A percentile compares a stretch with the other conserved stretches of the same genome.
Evolutionary conservation across 805 yeast species (phyloP).

Genomic region (Sugiyamaella floridensis): DNA sequence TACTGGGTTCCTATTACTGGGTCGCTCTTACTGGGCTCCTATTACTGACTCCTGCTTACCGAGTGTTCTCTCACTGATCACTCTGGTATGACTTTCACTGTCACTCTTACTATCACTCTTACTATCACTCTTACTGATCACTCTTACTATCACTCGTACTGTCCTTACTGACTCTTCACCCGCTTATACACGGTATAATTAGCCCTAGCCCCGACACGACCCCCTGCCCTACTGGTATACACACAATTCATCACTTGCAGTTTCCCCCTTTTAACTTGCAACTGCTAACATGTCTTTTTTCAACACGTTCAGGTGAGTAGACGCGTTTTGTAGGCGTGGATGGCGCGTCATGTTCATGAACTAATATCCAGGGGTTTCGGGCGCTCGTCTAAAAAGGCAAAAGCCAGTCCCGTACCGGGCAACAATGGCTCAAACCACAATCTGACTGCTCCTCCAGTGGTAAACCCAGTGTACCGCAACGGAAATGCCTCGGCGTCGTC

Average conservation of each 20-base stretch:
- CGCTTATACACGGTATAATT: no score
- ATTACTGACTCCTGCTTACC: no score
- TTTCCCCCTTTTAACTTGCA: neutral
- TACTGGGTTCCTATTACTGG: no score
- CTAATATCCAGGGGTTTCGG: constrained; percentile 49
- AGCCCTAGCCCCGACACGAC: no score
- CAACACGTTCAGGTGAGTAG: constrained; percentile 28
- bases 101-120: no score
- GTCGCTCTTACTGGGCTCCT: no score
- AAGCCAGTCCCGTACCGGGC: constrained; percentile 33
- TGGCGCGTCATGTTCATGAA: neutral
- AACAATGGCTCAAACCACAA: neutral
- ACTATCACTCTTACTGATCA: no score
- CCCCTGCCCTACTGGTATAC: no score
- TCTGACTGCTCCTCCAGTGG: constrained; percentile 1
- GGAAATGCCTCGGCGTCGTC: constrained; percentile 14
- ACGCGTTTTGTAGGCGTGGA: neutral
- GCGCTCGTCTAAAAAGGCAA: constrained; percentile 45
- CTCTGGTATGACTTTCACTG: no score
- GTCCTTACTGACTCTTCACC: no score
- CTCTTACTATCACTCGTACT: no score
- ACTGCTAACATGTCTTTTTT: constrained; percentile 25
- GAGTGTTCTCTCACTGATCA: no score
- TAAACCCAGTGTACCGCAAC: neutral
- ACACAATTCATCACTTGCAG: neutral